Percentiles rank a stretch among this genome's conserved stretches.
Evolutionary conservation across 2,329 filamentous ascomycete species (phyloP).

Genomic region (Parasarocladium wereldwijsianum): DNA sequence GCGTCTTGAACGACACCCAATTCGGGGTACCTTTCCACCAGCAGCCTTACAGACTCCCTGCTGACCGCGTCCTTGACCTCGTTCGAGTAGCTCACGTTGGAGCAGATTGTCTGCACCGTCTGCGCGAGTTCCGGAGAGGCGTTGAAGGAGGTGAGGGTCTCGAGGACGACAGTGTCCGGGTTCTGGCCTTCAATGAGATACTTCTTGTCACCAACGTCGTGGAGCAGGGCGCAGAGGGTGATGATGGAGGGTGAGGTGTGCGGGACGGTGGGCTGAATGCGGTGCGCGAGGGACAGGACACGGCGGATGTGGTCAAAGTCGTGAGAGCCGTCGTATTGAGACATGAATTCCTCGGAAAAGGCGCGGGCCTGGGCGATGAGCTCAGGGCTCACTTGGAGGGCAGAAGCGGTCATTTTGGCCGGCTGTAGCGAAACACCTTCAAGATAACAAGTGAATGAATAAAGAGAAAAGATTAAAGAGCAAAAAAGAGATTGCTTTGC

Average conservation of each 20-base stretch:
- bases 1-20: conserved; percentile 77
- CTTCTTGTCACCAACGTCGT: conserved; percentile 81
- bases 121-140: conserved; percentile 42
- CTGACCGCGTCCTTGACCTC: conserved; percentile 52
- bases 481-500: too few relatives aligned
- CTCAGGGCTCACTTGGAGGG: conserved; percentile 18
- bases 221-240: conserved; percentile 60
- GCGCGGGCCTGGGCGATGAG: conserved; percentile 41
- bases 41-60: conserved; percentile 38
- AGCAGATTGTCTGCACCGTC: conserved; percentile 57
- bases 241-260: conserved; percentile 31
- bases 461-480: too few relatives aligned
- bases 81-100: conserved; percentile 62
- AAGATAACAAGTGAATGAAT: too few relatives aligned
- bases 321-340: conserved; percentile 70
- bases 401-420: conserved; percentile 11
- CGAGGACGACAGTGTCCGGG: conserved; percentile 36
- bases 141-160: conserved; percentile 40
- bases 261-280: conserved; percentile 33
- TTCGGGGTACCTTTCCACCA: conserved; percentile 49
- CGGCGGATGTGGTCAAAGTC: conserved; percentile 75
- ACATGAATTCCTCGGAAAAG: conserved; percentile 60
- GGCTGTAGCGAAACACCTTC: too few relatives aligned
- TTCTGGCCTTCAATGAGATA: conserved; percentile 49
- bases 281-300: conserved; percentile 57